These are phyloP conservation scores for Dictyophora rubrovolvata DNA, from an alignment of 768 basidiomycete species.

Conservation along the genomic window DNA sequence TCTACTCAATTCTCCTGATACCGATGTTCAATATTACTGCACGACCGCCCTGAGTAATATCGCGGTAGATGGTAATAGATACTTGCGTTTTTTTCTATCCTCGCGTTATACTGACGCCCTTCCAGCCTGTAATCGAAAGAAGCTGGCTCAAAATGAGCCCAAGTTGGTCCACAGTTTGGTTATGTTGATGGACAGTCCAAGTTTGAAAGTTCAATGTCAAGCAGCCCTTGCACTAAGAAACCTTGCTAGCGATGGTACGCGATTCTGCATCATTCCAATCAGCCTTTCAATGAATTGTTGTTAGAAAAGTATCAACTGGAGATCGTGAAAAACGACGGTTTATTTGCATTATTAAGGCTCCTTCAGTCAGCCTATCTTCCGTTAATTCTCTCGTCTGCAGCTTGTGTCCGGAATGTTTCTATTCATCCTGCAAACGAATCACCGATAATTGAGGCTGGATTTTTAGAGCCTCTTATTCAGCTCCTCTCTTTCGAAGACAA, in stretches of 20 bases:
- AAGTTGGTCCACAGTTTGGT: constrained; percentile 92
- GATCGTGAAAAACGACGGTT: constrained; percentile 92
- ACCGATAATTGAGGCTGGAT: constrained; percentile 97
- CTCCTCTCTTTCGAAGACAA: constrained; percentile 97
- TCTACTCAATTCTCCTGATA: constrained; percentile 89
- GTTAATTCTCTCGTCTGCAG: constrained; percentile 94
- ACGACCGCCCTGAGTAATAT: constrained; percentile 98
- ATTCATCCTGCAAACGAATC: constrained; percentile 98
- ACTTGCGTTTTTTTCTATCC: neutral
- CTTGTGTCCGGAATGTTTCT: constrained; percentile 97
- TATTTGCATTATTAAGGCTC: constrained; percentile 84
- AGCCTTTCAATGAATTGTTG: neutral
- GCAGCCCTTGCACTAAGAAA: constrained; percentile 94
- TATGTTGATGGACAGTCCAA: constrained; percentile 91
- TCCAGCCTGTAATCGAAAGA: constrained; percentile 77
- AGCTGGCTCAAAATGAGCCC: constrained; percentile 87
- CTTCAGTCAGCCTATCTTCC: constrained; percentile 96
- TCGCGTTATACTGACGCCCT: constrained; percentile 19
- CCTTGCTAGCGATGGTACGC: constrained; percentile 88
- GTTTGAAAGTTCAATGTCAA: constrained; percentile 97
- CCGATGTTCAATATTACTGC: constrained; percentile 99
- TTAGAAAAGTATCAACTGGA: constrained; percentile 98
- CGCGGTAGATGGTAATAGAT: constrained; percentile 75
- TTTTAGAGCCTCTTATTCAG: constrained; percentile 91
- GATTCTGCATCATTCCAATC: neutral